Base-by-base conservation (phyloP, 1,139 yeast genomes). In the Hyphopichia fennica region DNA sequence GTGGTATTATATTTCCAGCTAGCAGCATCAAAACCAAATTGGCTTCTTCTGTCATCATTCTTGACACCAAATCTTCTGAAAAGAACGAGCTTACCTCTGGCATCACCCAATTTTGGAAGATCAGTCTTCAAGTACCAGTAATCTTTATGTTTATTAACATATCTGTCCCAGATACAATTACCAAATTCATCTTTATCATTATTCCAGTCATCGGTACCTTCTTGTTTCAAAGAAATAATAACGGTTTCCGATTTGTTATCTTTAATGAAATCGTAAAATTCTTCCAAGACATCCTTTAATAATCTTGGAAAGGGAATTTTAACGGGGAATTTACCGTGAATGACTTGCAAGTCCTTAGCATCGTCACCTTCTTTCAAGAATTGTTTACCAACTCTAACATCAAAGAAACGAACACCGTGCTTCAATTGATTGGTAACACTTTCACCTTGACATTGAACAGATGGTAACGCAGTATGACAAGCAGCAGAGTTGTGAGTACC, bases 401-500 rank as follows among this genome's bases (percentile, higher is more conserved):
- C 95, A 46, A 87, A 69, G 54, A 85, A 87, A 45, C 95, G 72
- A 15, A 87, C 84, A 7, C 95, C 95, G 51, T 86, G 72, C 40
- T 76, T 65, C 65, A 87, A 75, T 63, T 87, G 95, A 2, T 77
- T 77, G 1, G 75, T 64, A 39, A 87, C 70, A 1, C 79, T 62
- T 9, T 70, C 79, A 17, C 82, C 87, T 60, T 87, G 95, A 61
- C 95, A 87, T 58, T 82, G 85, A 28, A 86, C 93, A 0, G 89
- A 81, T 17, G 93, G 93, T 41, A 85, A 69, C 1, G 93, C 85
- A n/a, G 78, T 67, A 60, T 84, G 83, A 54, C 79, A 79, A 10
- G 95, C 93, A 11, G 87, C 89, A 27, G 88, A 75, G 57, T 86
- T 86, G 67, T 87, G 95, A 15, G 95, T 85, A 14, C 95, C 95